phyloP scores from a whole-genome alignment of 805 yeast species.

The Ogataea dorogensis region DNA sequence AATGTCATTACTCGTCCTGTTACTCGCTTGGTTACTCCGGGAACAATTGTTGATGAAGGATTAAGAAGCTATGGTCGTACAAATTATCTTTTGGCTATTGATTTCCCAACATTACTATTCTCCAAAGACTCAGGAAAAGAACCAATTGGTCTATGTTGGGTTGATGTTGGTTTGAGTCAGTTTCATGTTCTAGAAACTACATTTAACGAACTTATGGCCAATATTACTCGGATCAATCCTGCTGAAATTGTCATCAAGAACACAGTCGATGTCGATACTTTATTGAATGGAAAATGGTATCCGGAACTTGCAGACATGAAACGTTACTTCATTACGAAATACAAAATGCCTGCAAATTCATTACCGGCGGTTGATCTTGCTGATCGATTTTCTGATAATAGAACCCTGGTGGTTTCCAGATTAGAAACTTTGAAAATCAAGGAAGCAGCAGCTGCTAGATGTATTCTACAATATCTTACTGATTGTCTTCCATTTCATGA shows the following conservation, averaged over 20 bases:
- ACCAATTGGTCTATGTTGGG: conserved; percentile 78
- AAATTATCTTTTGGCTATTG: conserved; percentile 66
- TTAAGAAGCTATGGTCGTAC: conserved; percentile 70
- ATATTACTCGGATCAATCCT: conserved; percentile 76
- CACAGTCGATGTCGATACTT: conserved; percentile 37
- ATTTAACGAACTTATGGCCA: conserved; percentile 60
- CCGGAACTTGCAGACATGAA: conserved; percentile 57
- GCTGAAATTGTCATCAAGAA: conserved; percentile 68
- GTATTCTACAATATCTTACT: conserved; percentile 63
- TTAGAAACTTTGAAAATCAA: conserved; percentile 39
- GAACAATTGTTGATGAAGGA: conserved; percentile 85
- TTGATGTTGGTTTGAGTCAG: conserved; percentile 82
- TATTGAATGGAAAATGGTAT: conserved; percentile 52
- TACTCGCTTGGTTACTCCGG: conserved; percentile 83
- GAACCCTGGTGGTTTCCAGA: conserved; percentile 23
- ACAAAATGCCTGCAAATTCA: conserved; percentile 40
- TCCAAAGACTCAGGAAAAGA: conserved; percentile 34
- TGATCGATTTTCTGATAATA: conserved; percentile 40
- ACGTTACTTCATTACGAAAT: conserved; percentile 59
- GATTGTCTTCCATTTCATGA: conserved; percentile 70
- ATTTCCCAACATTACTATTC: conserved; percentile 52
- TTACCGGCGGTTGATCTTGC: conserved; percentile 38
- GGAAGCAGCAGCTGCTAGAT: conserved; percentile 61
- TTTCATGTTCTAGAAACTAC: conserved; percentile 66
- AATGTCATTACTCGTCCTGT: conserved; percentile 62